Conservation (phyloP, 441 rosid genomes). For the Hura crepitans region DNA sequence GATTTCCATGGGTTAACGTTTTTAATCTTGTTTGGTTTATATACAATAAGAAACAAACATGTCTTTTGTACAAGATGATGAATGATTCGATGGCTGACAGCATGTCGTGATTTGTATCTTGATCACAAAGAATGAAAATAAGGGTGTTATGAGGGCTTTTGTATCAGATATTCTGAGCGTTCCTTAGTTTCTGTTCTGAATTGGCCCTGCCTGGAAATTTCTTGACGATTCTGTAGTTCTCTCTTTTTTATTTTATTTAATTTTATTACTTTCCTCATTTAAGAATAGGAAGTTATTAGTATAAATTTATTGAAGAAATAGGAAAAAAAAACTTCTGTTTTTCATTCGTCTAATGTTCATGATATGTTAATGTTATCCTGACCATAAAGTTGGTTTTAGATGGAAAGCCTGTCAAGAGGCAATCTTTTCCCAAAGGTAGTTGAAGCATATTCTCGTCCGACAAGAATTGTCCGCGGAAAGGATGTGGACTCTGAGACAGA, state of each 20-base stretch:
- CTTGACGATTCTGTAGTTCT: background rate
- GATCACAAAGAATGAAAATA: background rate
- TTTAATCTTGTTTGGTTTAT: background rate
- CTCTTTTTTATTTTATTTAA: background rate
- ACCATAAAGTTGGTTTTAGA: conserved; percentile 42
- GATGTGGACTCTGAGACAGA: conserved; percentile 51
- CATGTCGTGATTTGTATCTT: background rate
- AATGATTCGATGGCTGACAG: background rate
- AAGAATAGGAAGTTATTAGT: background rate
- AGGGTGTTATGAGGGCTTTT: background rate
- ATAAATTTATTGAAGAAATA: background rate
- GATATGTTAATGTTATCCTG: conserved; percentile 7
- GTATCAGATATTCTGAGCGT: background rate
- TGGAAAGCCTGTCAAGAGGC: conserved; percentile 66
- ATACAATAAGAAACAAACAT: background rate
- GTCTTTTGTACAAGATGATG: background rate
- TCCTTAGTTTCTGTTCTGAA: background rate
- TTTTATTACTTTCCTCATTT: background rate
- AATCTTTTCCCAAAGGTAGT: conserved; percentile 65
- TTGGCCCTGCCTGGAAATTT: background rate
- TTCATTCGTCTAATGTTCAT: conserved; percentile 5
- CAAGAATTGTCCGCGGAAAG: conserved; percentile 93
- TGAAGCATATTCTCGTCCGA: conserved; percentile 96
- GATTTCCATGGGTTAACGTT: background rate
- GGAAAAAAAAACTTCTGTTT: background rate